Base-by-base conservation (phyloP, 495 filamentous ascomycete genomes). In the Aspergillus kassunensis region DNA sequence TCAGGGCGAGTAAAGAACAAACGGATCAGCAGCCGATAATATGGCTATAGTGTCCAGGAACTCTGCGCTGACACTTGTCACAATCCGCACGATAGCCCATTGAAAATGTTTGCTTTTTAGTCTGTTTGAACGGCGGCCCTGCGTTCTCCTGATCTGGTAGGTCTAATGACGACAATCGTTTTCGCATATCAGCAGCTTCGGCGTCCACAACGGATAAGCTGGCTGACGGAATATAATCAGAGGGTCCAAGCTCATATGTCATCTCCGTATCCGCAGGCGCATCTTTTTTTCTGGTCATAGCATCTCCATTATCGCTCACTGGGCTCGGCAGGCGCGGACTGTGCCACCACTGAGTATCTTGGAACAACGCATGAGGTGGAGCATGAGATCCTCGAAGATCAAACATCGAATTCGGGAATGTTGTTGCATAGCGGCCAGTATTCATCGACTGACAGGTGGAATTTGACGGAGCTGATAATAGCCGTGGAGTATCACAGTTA, bases 21-120 rank as follows among this genome's bases (percentile, higher is more conserved):
- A 21, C 5, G 24, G 15, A 31, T 62, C 52, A 67, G 18, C 50
- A 2, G 12, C 63, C 60, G 31, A 89, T 80, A 40, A 92, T 90
- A 67, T 96, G 90, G 59, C 85, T 91, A 58, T 91, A 92, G 66
- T 96, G 90, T 0, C 90, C 90, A 0, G 89, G 90, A 24, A 92
- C 85, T 65, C 82, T 86, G 57, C 75, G 74, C 44, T 77, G 79
- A 65, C 90, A 96, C 69, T 92, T 92, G 47, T 91, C 88, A 67
- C 90, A 96, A 65, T 92, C 88, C 11, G 85, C 81, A 34, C 89
- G 76, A 68, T 86, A 93, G 16, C 90, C 90, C 83, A 96, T 91
- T 54, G 82, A 84, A 59, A 95, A 83, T 24, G 79, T 77, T 56
- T 78, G 78, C 72, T 81, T 75, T 48, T 61, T 81, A 55, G 68